Base-by-base conservation (phyloP, 768 basidiomycete genomes). In the Harrya chromipes region DNA sequence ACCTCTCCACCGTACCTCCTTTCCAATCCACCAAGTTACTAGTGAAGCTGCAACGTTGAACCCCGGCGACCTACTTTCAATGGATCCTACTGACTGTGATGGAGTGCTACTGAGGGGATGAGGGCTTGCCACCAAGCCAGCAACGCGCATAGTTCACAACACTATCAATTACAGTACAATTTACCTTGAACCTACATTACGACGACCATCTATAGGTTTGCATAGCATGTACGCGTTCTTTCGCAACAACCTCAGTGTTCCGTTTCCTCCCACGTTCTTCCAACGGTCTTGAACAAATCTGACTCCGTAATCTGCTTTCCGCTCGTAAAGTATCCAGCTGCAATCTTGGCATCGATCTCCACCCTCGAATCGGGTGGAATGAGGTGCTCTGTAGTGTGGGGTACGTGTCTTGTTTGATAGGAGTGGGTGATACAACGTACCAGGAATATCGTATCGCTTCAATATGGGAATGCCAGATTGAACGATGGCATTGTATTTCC, bases 311-410 rank as follows among this genome's bases (percentile, higher is more conserved):
- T 64, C 60, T 85, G 75, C 68, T 88, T 88, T 3, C 84, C 85
- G 53, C 79, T 87, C 26, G 87, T 84, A 71, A 90, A 95, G 67
- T 97, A 98, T 8, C 94, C 94, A 5, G 90, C 85, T 11, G 90
- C 90, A 58, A 94, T 93, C 80, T 97, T 97, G 31, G 94, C 94
- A 57, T 97, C 91, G 54, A 95, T 97, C 73, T 97, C 94, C 23
- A 97, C 94, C 14, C 84, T 81, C 37, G 87, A 87, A 69, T 93
- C 90, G 31, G 87, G 88, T 0, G 92, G 93, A 54, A 97, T 89
- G 48, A 97, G 82, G 55, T 95, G 80, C 45, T 90, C 90, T 82
- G 50, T 13, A 19, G 37, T 11, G 19, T 37, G 3, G 36, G 9
- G 17, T 54, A 7, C 41, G 20, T 31, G 8, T 24, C 29, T 16